Percentiles rank a stretch among this genome's conserved stretches.
These are phyloP conservation scores for Scutellaria minor DNA, from an alignment of 257 asterid species.

Conservation along the genomic window DNA sequence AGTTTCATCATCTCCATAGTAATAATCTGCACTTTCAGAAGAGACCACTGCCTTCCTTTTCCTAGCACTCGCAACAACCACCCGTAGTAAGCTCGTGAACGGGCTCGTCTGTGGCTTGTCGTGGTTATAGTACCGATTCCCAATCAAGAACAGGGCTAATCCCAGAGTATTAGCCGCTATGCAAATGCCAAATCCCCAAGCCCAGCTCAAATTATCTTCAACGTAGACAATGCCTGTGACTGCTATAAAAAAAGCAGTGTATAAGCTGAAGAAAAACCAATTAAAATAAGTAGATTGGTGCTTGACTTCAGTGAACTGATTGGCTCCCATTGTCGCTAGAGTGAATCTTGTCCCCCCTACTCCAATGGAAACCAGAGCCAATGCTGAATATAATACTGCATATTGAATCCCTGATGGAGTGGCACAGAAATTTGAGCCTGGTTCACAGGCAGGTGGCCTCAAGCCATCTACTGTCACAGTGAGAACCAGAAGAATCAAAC, in stretches of 20 bases:
- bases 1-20: conserved; percentile 37
- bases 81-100: conserved; percentile 45
- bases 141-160: conserved; percentile 42
- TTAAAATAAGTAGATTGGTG: conserved; percentile 48
- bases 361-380: conserved; percentile 42
- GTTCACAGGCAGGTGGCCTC: conserved; percentile 43
- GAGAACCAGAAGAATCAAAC: conserved; percentile 43
- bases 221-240: conserved; percentile 49
- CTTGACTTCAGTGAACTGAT: conserved; percentile 41
- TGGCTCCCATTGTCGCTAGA: conserved; percentile 56
- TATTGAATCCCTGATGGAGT: conserved; percentile 39
- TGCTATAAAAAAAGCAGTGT: conserved; percentile 30
- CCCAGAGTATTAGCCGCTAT: conserved; percentile 33
- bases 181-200: conserved; percentile 44
- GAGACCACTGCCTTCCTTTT: conserved; percentile 40
- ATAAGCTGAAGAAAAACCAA: conserved; percentile 49
- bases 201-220: conserved; percentile 58
- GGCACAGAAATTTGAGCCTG: conserved; percentile 32
- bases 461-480: conserved; percentile 43
- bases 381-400: conserved; percentile 39
- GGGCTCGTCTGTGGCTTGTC: conserved; percentile 47
- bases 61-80: conserved; percentile 46
- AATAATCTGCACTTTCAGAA: conserved; percentile 31
- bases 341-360: conserved; percentile 49
- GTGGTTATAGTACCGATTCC: conserved; percentile 38